A percentile compares a stretch with the other conserved stretches of the same genome.
These are phyloP conservation scores for Achaetomium macrosporum DNA, from an alignment of 2,329 filamentous ascomycete genomes.

Conservation along the genomic window DNA sequence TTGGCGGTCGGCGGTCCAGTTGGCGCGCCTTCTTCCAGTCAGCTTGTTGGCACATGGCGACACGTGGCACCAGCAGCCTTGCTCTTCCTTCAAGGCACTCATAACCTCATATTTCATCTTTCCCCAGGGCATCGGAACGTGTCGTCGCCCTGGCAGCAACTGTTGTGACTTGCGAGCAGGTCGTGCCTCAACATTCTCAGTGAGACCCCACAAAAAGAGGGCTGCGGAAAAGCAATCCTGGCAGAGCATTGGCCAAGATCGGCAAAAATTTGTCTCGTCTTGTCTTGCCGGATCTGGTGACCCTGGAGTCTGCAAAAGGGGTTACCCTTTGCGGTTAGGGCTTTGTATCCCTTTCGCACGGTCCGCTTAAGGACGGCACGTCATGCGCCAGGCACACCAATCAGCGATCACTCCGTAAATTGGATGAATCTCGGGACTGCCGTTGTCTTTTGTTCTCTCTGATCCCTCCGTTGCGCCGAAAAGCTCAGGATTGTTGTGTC, in stretches of 20 bases:
- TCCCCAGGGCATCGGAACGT: too few relatives aligned
- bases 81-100: too few relatives aligned
- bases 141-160: too few relatives aligned
- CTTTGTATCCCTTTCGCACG: slow-evolving; percentile 5
- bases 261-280: neutral
- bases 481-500: neutral
- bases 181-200: too few relatives aligned
- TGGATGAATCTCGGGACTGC: slow-evolving; percentile 14
- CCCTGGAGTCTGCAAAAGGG: neutral
- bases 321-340: neutral
- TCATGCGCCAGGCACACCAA: slow-evolving; percentile 18
- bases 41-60: too few relatives aligned
- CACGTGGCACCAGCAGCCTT: too few relatives aligned
- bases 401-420: slow-evolving; percentile 13
- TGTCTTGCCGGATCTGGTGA: neutral
- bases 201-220: too few relatives aligned
- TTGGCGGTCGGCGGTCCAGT: too few relatives aligned
- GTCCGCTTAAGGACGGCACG: slow-evolving; percentile 8
- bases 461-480: neutral
- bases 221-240: too few relatives aligned
- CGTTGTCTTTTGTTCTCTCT: neutral
- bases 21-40: too few relatives aligned
- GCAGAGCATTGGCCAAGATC: slow-evolving; percentile 2
- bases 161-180: too few relatives aligned
- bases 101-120: too few relatives aligned